Evolutionary conservation across 2,329 filamentous ascomycete species (phyloP), one percentile per base, ranked within the genome.

Genomic region (Elsinoe fawcettii): DNA sequence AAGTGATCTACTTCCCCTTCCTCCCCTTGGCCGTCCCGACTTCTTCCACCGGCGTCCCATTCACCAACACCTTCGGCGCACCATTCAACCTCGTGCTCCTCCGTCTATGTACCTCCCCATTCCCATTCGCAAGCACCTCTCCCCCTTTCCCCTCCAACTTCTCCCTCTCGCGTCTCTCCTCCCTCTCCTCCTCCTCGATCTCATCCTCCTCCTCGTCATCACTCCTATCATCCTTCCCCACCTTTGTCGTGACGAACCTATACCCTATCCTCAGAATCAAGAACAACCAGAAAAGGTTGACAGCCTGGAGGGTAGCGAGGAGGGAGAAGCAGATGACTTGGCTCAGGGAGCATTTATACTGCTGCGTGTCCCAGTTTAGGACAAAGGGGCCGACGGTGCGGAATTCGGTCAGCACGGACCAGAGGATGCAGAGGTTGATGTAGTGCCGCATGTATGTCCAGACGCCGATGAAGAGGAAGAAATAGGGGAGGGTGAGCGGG

Each of bases 381-480:
- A 83, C 82, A 69, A 83, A 91, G 41, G 87, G 85, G 0, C 87
- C 88, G 58, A 91, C 76, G 41, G 84, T 88, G 64, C 79, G 76
- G 74, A 88, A 90, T 67, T 90, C 82, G 37, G 84, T 88, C 66
- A 90, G 81, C 60, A 90, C 80, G 34, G 86, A 88, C 71, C 77
- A 84, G 66, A 93, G 78, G 71, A 93, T 90, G 66, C 79, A 78
- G 53, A 92, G 78, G 74, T 92, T 92, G 69, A 90, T 77, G 73
- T 84, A 89, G 74, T 97, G 91, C 57, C 91, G 89, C 61, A 92
- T 77, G 76, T 97, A 96, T 67, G 90, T 84, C 91, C 91, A 97
- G 60, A 86, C 78, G 62, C 75, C 76, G 71, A 95, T 86, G 75
- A 96, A 96, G 64, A 87, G 63, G 68, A 81, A 82, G 73, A 93